Base-by-base conservation (phyloP, 2,329 filamentous ascomycete species). In the Rutstroemia sydowiana region DNA sequence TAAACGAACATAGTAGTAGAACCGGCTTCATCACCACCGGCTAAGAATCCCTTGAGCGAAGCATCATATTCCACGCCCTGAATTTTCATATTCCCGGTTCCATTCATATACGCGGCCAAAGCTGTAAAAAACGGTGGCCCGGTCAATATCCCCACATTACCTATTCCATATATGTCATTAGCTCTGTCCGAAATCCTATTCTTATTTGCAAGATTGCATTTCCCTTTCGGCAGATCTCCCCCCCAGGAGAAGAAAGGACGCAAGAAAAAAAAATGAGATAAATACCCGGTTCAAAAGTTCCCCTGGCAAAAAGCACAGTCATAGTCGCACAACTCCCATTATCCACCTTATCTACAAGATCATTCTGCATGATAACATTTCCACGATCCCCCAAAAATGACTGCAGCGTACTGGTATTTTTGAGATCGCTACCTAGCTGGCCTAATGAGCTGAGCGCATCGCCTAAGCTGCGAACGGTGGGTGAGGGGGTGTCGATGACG, bases 21-120 rank as follows among this genome's bases (percentile, higher is more conserved):
- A 5, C 75, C 76, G 3, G 48, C 62, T 5, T 58, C 56, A 52
- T 75, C 73, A 1, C 76, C 76, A 8, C 73, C 72, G 11, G 65
- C 65, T 4, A 75, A 61, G 56, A 75, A 77, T 0, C 76, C 75
- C 2, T 57, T 55, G 14, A 71, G 54, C 44, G 66, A 64, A 3
- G 77, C 78, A 1, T 71, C 65, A 59, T 81, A 81, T 30, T 74
- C 67, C 18, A 81, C 73, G 40, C 77, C 78, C 64, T 81, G 78
- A 10, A 78, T 70, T 2, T 72, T 61, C 46, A 72, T 71, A 37
- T 65, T 65, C 18, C 31, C 40, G 5, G 64, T 66, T 16, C 71
- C 73, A 55, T 78, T 66, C 56, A 68, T 64, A 10, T 64, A 58
- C 9, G 54, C 57, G 21, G 57, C 61, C 2, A 63, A 48, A 7